phyloP scores from a whole-genome alignment of 1,284 basidiomycete species.

The Trametes pubescens region DNA sequence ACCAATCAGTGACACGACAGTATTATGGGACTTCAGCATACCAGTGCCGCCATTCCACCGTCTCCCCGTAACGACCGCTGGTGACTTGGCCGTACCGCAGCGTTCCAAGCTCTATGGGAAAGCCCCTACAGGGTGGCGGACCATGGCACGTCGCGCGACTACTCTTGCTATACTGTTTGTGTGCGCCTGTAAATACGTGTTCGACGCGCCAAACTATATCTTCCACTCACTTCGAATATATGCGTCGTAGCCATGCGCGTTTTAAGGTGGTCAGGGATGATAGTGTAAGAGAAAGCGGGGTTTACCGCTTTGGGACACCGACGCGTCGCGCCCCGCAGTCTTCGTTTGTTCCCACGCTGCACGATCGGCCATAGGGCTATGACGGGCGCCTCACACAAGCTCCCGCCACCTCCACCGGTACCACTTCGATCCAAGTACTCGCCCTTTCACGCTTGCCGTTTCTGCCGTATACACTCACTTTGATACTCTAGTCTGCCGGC shows the following conservation, averaged over 20 bases:
- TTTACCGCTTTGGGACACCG: conserved; percentile 26
- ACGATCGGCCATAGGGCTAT: conserved; percentile 14
- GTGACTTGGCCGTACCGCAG: conserved; percentile 68
- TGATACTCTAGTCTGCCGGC: background rate
- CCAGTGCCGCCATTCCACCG: conserved; percentile 80
- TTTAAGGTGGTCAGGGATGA: conserved; percentile 8
- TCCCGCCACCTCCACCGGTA: background rate
- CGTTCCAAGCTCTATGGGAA: conserved; percentile 58
- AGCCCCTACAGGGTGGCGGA: conserved; percentile 63
- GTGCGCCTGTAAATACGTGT: background rate
- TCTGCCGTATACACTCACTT: too few relatives aligned
- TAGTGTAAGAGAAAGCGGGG: conserved; percentile 22
- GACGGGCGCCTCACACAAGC: background rate
- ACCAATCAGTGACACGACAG: background rate
- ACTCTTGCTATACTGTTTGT: conserved; percentile 73
- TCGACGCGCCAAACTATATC: background rate
- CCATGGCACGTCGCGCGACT: conserved; percentile 73
- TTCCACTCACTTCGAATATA: conserved; percentile 32
- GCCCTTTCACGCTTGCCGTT: too few relatives aligned
- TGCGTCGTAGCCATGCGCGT: conserved; percentile 33
- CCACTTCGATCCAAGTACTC: background rate
- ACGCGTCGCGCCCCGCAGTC: conserved; percentile 27
- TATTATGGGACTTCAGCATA: conserved; percentile 40
- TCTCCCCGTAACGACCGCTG: conserved; percentile 60
- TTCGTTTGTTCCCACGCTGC: conserved; percentile 26